These are phyloP conservation scores for Pyricularia sp. DNA, from an alignment of 2,329 filamentous ascomycete genomes.

Conservation along the genomic window DNA sequence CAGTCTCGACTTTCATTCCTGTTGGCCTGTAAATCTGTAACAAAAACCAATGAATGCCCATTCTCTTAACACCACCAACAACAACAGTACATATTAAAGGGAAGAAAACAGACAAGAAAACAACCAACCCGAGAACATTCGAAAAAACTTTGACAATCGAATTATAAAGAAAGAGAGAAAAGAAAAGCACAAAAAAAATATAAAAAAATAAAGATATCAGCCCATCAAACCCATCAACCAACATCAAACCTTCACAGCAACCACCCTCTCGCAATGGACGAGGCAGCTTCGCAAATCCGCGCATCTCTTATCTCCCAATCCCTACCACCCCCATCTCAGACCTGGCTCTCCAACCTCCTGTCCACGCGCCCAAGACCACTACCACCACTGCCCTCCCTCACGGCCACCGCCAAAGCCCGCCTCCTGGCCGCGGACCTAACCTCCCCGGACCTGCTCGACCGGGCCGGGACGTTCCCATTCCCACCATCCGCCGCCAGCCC, in stretches of 20 bases:
- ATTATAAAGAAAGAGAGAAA: neutral
- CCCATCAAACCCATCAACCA: neutral
- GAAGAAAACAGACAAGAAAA: neutral
- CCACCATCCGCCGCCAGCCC: slow-evolving; percentile 34
- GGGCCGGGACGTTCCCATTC: slow-evolving; percentile 39
- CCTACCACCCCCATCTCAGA: slow-evolving; percentile 38
- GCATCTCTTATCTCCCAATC: slow-evolving; percentile 40
- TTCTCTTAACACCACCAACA: neutral
- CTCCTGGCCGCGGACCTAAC: slow-evolving; percentile 73
- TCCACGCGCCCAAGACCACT: slow-evolving; percentile 39
- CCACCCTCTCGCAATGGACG: neutral
- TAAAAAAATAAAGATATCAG: neutral
- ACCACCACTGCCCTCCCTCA: slow-evolving; percentile 59
- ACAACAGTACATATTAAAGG: neutral
- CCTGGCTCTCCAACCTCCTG: slow-evolving; percentile 58
- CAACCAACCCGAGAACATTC: neutral
- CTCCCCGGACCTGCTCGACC: slow-evolving; percentile 39
- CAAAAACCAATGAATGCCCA: too few species aligned
- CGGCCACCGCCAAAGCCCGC: slow-evolving; percentile 73
- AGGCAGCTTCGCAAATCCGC: slow-evolving; percentile 36
- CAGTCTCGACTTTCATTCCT: neutral
- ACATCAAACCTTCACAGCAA: neutral
- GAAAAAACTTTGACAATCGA: neutral
- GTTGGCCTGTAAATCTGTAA: too few species aligned
- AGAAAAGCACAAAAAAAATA: neutral